Evolutionary conservation across 257 asterid genomes (phyloP).

Genomic region (Nicotiana tomentosiformis): DNA sequence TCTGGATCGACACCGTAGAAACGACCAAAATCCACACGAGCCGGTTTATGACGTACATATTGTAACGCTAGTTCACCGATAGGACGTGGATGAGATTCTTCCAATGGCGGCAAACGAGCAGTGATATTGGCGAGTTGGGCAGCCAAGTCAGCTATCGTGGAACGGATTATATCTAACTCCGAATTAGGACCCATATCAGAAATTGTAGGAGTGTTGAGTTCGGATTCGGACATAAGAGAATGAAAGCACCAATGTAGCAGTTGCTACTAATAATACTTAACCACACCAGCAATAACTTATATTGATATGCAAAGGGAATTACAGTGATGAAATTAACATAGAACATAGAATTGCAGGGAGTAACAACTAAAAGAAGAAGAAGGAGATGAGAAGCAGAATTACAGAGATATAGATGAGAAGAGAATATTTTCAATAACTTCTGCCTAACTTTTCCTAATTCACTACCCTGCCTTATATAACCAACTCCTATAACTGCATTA

Average conservation of each 20-base stretch:
- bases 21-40: neutral
- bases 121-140: no score
- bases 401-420: neutral
- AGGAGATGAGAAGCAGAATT: neutral
- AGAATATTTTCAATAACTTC: neutral
- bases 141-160: no score
- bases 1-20: neutral
- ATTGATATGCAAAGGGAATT: neutral
- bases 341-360: neutral
- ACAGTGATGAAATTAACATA: neutral
- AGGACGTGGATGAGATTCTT: no score
- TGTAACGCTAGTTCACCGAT: no score
- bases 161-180: no score
- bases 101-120: no score
- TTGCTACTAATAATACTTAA: neutral
- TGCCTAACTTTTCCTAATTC: neutral
- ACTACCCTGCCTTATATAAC: neutral
- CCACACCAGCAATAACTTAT: neutral
- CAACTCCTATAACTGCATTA: neutral
- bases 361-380: neutral
- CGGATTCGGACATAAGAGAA: no score
- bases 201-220: no score
- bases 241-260: no score
- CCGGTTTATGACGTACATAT: no score
- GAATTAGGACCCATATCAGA: no score